Percentiles rank a stretch among this genome's conserved stretches.
Conservation (phyloP, 495 filamentous ascomycete genomes). For the Penicillium parvum region DNA sequence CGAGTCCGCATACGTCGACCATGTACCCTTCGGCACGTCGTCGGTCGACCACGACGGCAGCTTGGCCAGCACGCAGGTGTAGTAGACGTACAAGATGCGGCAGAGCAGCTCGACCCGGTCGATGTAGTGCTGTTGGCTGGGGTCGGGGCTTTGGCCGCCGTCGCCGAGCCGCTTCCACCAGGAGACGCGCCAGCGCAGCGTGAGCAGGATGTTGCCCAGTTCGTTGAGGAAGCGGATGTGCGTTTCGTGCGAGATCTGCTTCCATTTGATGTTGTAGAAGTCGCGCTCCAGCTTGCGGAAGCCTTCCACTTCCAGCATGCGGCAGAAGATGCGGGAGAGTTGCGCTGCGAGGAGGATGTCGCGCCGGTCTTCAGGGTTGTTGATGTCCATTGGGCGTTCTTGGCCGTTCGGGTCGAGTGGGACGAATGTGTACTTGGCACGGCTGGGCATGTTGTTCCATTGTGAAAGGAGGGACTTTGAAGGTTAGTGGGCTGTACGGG, state of each 20-base stretch:
- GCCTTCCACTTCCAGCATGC: constrained; percentile 49
- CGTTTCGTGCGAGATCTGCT: constrained; percentile 44
- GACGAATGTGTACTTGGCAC: constrained; percentile 44
- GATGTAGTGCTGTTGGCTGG: constrained; percentile 42
- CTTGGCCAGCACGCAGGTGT: constrained; percentile 46
- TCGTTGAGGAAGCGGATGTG: constrained; percentile 42
- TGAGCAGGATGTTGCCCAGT: constrained; percentile 43
- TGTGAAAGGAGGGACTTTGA: constrained; percentile 41
- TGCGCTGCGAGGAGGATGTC: constrained; percentile 46
- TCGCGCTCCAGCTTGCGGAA: constrained; percentile 47
- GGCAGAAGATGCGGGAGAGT: constrained; percentile 46
- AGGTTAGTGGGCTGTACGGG: constrained; percentile 5
- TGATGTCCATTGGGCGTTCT: constrained; percentile 42
- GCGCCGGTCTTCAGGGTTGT: constrained; percentile 34
- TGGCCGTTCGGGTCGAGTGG: constrained; percentile 27
- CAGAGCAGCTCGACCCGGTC: constrained; percentile 46
- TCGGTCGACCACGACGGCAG: constrained; percentile 40
- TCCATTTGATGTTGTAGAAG: constrained; percentile 51
- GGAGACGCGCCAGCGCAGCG: constrained; percentile 46
- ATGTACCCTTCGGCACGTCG: constrained; percentile 40
- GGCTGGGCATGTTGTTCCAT: constrained; percentile 52
- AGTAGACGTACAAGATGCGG: constrained; percentile 49
- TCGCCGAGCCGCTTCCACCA: constrained; percentile 49
- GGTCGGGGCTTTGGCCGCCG: constrained; percentile 39
- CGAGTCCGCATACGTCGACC: constrained; percentile 44